Base-by-base conservation (phyloP, 495 filamentous ascomycete genomes). In the Penicillium roqueforti region DNA sequence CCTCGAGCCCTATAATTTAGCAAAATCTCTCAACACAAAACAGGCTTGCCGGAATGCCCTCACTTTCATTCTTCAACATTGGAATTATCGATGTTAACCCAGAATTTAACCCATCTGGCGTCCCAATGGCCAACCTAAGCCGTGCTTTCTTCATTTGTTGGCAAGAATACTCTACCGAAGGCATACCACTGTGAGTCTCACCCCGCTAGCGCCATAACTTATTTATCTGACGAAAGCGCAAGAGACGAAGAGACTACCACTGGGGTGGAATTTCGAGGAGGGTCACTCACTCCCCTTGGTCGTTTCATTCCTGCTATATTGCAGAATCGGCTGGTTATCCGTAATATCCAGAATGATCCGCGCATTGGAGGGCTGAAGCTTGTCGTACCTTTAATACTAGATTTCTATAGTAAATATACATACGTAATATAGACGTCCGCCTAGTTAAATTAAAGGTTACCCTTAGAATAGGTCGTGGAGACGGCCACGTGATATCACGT, bases 141-240 rank as follows among this genome's bases (percentile, higher is more conserved):
- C n/a, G 41, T 44, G 41, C 40, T 14, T 44, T 44, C 41, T 28
- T 44, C 14, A 44, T 44, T 28, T 44, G 41, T 44, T 44, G 41
- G 13, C 41, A 44, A 28, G 41, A 44, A 44, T 44, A 44, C 14
- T 44, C 41, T 44, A 8, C 23, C 28, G 9, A 16, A 44, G 41
- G 41, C 41, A 28, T 16, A 44, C 41, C 41, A 44, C 41, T 44
- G 41, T 44, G 6, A 44, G 41, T 44, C 41, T 42, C 41, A 28
- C 23, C 23, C 23, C 41, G 2, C 22, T 44, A 44, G 41, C 41
- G 8, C 13, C 41, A 44, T 14, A n/a, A n/a, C 14, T 23, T 16
- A 28, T 44, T 28, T 44, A 44, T 26, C 41, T 44, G 41, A 44
- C 41, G 10, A 28, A 28, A 44, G 41, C 13, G 10, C 28, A 16